Conservation (phyloP, 2,329 filamentous ascomycete species). For the Microdochium paspali region DNA sequence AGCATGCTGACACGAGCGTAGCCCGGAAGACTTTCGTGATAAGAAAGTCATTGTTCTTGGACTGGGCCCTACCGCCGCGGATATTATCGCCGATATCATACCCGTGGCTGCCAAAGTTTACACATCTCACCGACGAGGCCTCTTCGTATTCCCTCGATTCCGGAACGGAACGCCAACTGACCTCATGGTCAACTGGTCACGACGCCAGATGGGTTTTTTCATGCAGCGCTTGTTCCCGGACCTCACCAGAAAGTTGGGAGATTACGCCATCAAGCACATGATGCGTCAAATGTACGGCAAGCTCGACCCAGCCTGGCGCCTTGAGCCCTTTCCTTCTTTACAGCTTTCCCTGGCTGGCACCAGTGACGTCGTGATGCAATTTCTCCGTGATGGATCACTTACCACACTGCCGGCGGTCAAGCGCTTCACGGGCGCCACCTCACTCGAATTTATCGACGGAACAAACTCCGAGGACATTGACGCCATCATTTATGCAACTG, state of each 20-base stretch:
- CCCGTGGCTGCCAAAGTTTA: conserved; percentile 26
- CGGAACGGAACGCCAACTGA: conserved; percentile 24
- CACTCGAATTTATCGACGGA: conserved; percentile 20
- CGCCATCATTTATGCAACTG: conserved; percentile 23
- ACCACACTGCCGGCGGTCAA: conserved; percentile 17
- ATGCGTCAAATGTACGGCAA: conserved; percentile 8
- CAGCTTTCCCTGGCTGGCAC: conserved; percentile 12
- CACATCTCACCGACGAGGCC: conserved; percentile 29
- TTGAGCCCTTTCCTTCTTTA: conserved; percentile 17
- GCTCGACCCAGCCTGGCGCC: conserved; percentile 19
- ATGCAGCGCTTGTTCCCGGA: conserved; percentile 15
- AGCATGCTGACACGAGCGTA: conserved; percentile 4
- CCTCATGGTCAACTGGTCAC: conserved; percentile 21
- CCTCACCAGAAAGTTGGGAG: conserved; percentile 4
- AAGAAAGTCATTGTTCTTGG: conserved; percentile 34
- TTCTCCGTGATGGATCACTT: conserved; percentile 15
- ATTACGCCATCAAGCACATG: conserved; percentile 9
- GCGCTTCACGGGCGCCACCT: conserved; percentile 6
- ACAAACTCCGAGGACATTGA: conserved; percentile 17
- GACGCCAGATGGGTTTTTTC: conserved; percentile 18
- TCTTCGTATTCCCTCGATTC: conserved; percentile 21
- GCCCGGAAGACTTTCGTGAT: conserved; percentile 23
- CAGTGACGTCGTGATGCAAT: conserved; percentile 14
- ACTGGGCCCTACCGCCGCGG: conserved; percentile 26
- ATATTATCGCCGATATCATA: conserved; percentile 23